phyloP scores from a whole-genome alignment of 345 rosid genomes.

The Linum trigynum region DNA sequence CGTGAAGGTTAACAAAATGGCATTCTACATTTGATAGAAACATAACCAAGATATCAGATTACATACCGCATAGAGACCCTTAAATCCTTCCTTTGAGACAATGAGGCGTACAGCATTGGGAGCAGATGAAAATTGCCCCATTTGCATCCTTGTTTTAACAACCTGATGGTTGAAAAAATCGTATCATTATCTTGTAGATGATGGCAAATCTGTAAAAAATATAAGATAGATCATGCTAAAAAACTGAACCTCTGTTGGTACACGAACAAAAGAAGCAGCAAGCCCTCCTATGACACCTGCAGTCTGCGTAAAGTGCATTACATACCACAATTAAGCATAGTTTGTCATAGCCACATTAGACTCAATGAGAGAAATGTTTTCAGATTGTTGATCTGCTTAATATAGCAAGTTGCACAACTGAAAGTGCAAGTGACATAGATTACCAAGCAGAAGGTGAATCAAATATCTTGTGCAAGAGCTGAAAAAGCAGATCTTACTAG shows the following conservation, averaged over 20 bases:
- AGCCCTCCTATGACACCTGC: slow-evolving; percentile 94
- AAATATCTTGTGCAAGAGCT: neutral
- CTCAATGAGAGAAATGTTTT: neutral
- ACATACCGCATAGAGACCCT: slow-evolving; percentile 86
- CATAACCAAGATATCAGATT: neutral
- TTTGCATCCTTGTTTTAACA: slow-evolving; percentile 93
- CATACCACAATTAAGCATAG: neutral
- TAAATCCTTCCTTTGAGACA: slow-evolving; percentile 66
- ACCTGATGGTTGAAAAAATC: slow-evolving; percentile 37
- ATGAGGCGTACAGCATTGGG: slow-evolving; percentile 73
- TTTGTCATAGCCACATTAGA: neutral
- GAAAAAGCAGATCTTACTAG: slow-evolving; percentile 34
- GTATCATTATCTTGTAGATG: no score
- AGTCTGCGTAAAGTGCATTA: slow-evolving; percentile 35
- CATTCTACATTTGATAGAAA: no score
- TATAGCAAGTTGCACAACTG: no score
- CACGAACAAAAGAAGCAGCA: slow-evolving; percentile 89
- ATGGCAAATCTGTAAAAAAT: neutral
- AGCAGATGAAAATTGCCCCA: slow-evolving; percentile 81
- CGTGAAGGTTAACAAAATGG: no score
- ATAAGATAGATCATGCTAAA: neutral
- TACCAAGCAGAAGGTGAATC: slow-evolving; percentile 2
- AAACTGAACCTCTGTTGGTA: slow-evolving; percentile 75
- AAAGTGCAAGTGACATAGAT: neutral
- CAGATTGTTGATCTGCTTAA: no score